Percentiles rank a stretch among this genome's conserved stretches.
These are phyloP conservation scores for Papiliotrema laurentii DNA, from an alignment of 1,284 basidiomycete species.

Conservation along the genomic window DNA sequence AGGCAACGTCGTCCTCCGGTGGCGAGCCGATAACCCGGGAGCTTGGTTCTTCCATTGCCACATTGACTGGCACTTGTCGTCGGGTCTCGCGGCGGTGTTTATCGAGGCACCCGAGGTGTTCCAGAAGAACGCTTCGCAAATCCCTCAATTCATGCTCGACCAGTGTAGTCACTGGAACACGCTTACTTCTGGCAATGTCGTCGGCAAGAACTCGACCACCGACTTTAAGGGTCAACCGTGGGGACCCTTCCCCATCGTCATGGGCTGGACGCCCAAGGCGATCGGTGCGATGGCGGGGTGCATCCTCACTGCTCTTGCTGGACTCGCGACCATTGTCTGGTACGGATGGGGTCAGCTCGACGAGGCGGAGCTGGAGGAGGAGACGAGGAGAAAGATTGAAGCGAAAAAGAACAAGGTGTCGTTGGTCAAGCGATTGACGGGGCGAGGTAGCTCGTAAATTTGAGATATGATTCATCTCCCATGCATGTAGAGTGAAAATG, in stretches of 20 bases:
- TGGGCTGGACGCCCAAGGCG: slow-evolving; percentile 74
- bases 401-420: slow-evolving; percentile 54
- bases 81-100: slow-evolving; percentile 49
- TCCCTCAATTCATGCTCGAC: slow-evolving; percentile 50
- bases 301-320: slow-evolving; percentile 73
- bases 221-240: slow-evolving; percentile 55
- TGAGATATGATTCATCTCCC: too few species aligned
- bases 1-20: slow-evolving; percentile 49
- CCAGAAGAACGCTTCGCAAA: slow-evolving; percentile 23
- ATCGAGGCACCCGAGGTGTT: slow-evolving; percentile 46
- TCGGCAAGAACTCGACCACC: slow-evolving; percentile 44
- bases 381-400: slow-evolving; percentile 57
- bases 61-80: slow-evolving; percentile 18
- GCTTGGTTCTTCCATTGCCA: slow-evolving; percentile 52
- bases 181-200: slow-evolving; percentile 64
- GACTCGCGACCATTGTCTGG: slow-evolving; percentile 75
- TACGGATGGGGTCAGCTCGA: slow-evolving; percentile 68
- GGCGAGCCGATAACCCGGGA: slow-evolving; percentile 54
- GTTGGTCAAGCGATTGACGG: slow-evolving; percentile 16
- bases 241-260: slow-evolving; percentile 60
- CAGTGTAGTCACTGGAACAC: slow-evolving; percentile 65
- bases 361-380: slow-evolving; percentile 72
- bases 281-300: slow-evolving; percentile 82
- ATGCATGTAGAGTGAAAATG: too few species aligned
- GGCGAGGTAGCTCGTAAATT: slow-evolving; percentile 13